A percentile compares a stretch with the other conserved stretches of the same genome.
phyloP scores from a whole-genome alignment of 768 basidiomycete species.

The Boletales sp. region DNA sequence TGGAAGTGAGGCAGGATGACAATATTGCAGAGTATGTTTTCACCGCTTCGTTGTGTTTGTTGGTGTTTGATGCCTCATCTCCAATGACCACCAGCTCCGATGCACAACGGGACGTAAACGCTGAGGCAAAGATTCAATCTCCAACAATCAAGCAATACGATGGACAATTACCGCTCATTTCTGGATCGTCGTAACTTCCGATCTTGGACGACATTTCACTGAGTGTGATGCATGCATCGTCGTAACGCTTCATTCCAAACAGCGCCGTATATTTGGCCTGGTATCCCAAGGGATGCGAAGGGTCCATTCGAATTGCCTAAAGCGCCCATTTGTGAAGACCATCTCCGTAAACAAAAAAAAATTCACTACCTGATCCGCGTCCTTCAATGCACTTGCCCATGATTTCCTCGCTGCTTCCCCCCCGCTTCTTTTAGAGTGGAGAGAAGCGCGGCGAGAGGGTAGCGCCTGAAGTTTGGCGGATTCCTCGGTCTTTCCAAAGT shows the following conservation, averaged over 20 bases:
- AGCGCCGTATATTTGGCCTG: slow-evolving; percentile 2
- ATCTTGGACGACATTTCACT: not conserved
- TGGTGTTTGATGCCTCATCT: too few species aligned
- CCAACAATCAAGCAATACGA: not conserved
- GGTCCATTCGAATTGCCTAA: slow-evolving; percentile 4
- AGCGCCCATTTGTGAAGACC: not conserved
- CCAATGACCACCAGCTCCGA: too few species aligned
- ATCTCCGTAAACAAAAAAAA: not conserved
- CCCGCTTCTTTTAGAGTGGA: slow-evolving; percentile 9
- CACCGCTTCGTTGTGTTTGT: too few species aligned
- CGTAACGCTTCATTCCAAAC: not conserved
- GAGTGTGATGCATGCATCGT: not conserved
- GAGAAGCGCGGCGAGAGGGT: not conserved
- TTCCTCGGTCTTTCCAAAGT: not conserved
- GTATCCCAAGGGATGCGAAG: not conserved
- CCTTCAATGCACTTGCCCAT: slow-evolving; percentile 1
- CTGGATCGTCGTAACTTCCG: not conserved
- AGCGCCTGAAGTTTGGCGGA: not conserved
- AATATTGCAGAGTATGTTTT: too few species aligned
- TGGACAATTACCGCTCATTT: not conserved
- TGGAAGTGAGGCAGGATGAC: too few species aligned
- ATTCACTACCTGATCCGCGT: slow-evolving; percentile 4
- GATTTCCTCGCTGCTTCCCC: not conserved
- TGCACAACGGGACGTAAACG: not conserved
- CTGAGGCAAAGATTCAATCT: not conserved